Conservation (phyloP, 345 rosid species). For the Toxicodendron radicans region DNA sequence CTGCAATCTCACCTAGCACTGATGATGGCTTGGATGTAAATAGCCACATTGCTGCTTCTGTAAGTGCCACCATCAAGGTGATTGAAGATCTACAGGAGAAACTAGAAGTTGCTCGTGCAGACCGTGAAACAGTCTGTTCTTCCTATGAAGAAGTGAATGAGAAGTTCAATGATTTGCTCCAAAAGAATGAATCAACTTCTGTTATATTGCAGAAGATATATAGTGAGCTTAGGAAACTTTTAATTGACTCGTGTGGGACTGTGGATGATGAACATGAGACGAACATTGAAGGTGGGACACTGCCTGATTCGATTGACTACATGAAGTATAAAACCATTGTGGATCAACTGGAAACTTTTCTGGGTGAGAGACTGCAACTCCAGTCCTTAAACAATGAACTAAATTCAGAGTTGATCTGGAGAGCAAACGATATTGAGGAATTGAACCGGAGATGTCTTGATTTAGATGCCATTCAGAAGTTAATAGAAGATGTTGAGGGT, state of each 20-base stretch:
- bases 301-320: slow-evolving; percentile 46
- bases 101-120: slow-evolving; percentile 45
- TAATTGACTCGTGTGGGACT: slow-evolving; percentile 40
- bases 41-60: slow-evolving; percentile 44
- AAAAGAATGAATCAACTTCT: slow-evolving; percentile 43
- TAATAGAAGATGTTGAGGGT: slow-evolving; percentile 57
- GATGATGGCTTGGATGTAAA: slow-evolving; percentile 42
- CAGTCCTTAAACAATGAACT: slow-evolving; percentile 55
- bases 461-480: slow-evolving; percentile 47
- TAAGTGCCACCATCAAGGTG: slow-evolving; percentile 49
- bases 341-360: slow-evolving; percentile 49
- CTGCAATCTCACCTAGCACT: slow-evolving; percentile 28
- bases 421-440: slow-evolving; percentile 53
- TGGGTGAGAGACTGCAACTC: slow-evolving; percentile 59
- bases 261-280: slow-evolving; percentile 31
- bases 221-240: slow-evolving; percentile 48
- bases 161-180: slow-evolving; percentile 43
- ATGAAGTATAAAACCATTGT: slow-evolving; percentile 40
- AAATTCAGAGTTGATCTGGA: slow-evolving; percentile 48
- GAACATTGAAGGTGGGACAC: slow-evolving; percentile 30
- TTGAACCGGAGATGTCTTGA: slow-evolving; percentile 45
- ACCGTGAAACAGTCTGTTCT: slow-evolving; percentile 42
- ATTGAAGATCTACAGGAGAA: slow-evolving; percentile 60
- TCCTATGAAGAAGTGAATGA: slow-evolving; percentile 51
- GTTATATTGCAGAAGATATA: slow-evolving; percentile 40